Percentiles rank a stretch among this genome's conserved stretches.
Evolutionary conservation across 2,329 filamentous ascomycete genomes (phyloP).

Genomic region (Penicillium sp.): DNA sequence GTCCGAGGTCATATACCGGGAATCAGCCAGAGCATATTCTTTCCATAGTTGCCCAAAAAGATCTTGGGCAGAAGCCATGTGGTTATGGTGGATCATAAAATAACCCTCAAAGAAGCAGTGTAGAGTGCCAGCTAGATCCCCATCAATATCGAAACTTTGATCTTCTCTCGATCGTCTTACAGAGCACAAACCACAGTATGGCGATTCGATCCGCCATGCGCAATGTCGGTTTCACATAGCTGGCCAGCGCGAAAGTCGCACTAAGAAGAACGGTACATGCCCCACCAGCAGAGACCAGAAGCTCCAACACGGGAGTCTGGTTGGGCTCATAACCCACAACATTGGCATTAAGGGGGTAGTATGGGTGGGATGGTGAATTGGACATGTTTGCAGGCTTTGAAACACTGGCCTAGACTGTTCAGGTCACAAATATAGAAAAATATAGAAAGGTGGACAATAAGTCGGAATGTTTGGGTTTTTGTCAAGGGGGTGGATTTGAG

Average conservation of each 20-base stretch:
- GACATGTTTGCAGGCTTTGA: neutral
- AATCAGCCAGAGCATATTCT: conserved; percentile 84
- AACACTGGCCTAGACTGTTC: neutral
- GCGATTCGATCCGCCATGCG: conserved; percentile 55
- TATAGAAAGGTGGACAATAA: neutral
- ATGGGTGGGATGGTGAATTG: conserved; percentile 55
- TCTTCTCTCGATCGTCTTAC: conserved; percentile 44
- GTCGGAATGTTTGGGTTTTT: neutral
- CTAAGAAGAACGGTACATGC: conserved; percentile 59
- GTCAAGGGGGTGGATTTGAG: neutral
- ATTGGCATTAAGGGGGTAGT: conserved; percentile 64
- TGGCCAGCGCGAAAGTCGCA: conserved; percentile 55
- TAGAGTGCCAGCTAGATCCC: conserved; percentile 47
- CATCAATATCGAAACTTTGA: neutral
- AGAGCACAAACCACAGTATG: conserved; percentile 74
- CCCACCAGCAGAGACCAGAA: conserved; percentile 60
- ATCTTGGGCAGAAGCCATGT: conserved; percentile 65
- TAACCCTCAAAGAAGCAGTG: conserved; percentile 86
- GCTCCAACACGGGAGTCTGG: conserved; percentile 56
- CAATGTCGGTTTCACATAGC: conserved; percentile 53
- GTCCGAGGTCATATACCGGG: conserved; percentile 77
- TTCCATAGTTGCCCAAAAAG: conserved; percentile 88
- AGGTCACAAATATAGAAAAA: neutral
- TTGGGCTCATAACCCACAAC: conserved; percentile 67
- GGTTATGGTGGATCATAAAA: conserved; percentile 67